phyloP scores from a whole-genome alignment of 1,139 yeast genomes.

The Scheffersomyces lignicola region DNA sequence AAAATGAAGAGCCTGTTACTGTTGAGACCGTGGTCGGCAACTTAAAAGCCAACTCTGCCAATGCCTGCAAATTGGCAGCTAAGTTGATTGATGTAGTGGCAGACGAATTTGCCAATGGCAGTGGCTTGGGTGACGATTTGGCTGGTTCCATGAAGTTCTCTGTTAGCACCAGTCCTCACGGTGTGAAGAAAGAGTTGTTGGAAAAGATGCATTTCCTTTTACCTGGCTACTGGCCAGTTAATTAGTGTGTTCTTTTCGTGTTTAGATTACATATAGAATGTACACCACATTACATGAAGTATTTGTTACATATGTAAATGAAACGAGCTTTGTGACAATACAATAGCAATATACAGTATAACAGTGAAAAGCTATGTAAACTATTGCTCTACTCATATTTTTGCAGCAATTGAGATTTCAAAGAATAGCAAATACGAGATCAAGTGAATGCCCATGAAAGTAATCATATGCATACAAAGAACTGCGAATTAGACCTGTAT shows the following conservation, averaged over 20 bases:
- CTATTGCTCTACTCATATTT: too few species aligned
- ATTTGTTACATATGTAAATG: too few species aligned
- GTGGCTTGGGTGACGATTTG: constrained; percentile 63
- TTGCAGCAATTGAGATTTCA: too few species aligned
- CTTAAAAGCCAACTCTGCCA: constrained; percentile 80
- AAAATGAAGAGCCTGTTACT: constrained; percentile 91
- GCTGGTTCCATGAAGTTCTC: constrained; percentile 78
- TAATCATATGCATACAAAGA: too few species aligned
- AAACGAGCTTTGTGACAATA: too few species aligned
- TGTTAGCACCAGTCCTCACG: constrained; percentile 77
- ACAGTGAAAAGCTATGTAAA: too few species aligned
- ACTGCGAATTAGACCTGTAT: too few species aligned
- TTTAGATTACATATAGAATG: too few species aligned
- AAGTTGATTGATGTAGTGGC: constrained; percentile 67
- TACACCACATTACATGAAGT: too few species aligned
- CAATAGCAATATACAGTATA: too few species aligned
- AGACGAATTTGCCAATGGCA: constrained; percentile 55
- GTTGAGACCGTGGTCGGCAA: constrained; percentile 95
- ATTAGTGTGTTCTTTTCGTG: background rate
- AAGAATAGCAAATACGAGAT: too few species aligned
- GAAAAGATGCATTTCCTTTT: constrained; percentile 82
- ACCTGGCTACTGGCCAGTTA: constrained; percentile 79
- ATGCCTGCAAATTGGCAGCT: constrained; percentile 79
- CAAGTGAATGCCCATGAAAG: too few species aligned
- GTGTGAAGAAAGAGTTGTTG: constrained; percentile 69